Percentiles rank a stretch among this genome's conserved stretches.
These are phyloP conservation scores for Zopfochytrium polystomum DNA, from an alignment of 371 early-diverging fungal species.

Conservation along the genomic window DNA sequence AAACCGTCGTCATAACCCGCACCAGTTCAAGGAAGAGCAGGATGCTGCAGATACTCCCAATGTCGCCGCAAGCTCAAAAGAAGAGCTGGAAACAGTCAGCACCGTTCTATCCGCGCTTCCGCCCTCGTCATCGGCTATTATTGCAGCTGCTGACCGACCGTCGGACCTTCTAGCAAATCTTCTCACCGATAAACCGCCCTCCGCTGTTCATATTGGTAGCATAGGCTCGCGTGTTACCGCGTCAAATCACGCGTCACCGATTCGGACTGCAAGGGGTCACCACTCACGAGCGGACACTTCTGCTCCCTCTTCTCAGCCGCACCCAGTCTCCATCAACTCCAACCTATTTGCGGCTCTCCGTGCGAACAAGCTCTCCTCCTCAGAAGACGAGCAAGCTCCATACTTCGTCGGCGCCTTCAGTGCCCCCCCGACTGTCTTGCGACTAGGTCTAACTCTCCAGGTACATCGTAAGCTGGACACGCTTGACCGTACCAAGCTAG, in stretches of 20 bases:
- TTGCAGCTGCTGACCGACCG: conserved; percentile 46
- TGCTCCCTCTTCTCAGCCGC: too few relatives aligned
- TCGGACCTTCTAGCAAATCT: conserved; percentile 51
- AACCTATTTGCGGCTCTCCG: too few relatives aligned
- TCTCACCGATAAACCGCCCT: conserved; percentile 62
- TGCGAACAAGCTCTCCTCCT: too few relatives aligned
- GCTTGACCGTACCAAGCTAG: conserved; percentile 56
- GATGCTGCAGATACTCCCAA: not conserved
- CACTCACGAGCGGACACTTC: too few relatives aligned
- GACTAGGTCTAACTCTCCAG: conserved; percentile 70
- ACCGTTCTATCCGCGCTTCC: conserved; percentile 54
- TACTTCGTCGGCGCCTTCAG: too few relatives aligned
- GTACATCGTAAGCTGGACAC: conserved; percentile 50
- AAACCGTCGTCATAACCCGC: not conserved
- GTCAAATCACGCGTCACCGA: too few relatives aligned
- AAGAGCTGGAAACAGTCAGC: conserved; percentile 54
- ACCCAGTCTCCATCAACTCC: conserved; percentile 10
- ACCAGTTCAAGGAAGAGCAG: not conserved
- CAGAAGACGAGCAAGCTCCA: not conserved
- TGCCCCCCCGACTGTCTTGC: conserved; percentile 63
- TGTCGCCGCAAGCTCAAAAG: conserved; percentile 5
- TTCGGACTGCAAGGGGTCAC: too few relatives aligned
- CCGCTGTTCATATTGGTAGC: not conserved
- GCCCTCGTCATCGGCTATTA: conserved; percentile 54
- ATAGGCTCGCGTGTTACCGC: too few relatives aligned